Evolutionary conservation across 2,329 filamentous ascomycete species (phyloP), one percentile per base, ranked within the genome.

Genomic region (Aspergillus vadensis): DNA sequence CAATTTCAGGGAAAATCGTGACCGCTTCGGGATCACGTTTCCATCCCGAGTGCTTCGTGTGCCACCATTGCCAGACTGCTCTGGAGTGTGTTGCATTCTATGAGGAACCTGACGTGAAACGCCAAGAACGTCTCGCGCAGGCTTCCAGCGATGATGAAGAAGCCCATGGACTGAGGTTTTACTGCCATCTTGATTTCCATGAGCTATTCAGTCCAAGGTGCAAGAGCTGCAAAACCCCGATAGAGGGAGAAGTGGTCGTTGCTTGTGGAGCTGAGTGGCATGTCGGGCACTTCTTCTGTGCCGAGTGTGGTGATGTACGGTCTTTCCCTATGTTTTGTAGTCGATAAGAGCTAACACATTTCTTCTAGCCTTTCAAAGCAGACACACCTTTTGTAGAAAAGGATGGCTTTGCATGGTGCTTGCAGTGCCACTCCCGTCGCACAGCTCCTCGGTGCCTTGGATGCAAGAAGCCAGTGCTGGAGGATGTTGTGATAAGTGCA

Each of bases 111-210:
- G 86, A 92, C 8, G 78, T 82, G 44, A 85, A 87, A 66, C 90
- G 91, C 48, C 78, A 79, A 2, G 89, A 89, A 54, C 88, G 95
- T 25, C 79, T 97, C 0, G 85, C 87, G 30, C 86, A 86, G 23
- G 84, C 88, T 65, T 71, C 85, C 0, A 75, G 91, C 10, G 79
- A 86, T 5, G 88, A 91, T 61, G 80, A 83, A 54, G 86, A 87
- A 2, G 85, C 73, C 72, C 84, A 86, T 39, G 82, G 86, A 10
- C 79, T 91, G 49, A 88, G 94, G 10, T 98, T 98, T 83, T 99
- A 91, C 80, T 99, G 95, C 78, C 94, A 98, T 74, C 85, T 99
- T n/a, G 95, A 99, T 80, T 99, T 93, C 86, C 95, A 99, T 76
- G 95, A 99, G 78, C 82, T 90, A 57, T 99, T 91, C 77, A 92